A percentile compares a stretch with the other conserved stretches of the same genome.
Conservation (phyloP, 169 alveolate genomes). For the Plasmodium inui region DNA sequence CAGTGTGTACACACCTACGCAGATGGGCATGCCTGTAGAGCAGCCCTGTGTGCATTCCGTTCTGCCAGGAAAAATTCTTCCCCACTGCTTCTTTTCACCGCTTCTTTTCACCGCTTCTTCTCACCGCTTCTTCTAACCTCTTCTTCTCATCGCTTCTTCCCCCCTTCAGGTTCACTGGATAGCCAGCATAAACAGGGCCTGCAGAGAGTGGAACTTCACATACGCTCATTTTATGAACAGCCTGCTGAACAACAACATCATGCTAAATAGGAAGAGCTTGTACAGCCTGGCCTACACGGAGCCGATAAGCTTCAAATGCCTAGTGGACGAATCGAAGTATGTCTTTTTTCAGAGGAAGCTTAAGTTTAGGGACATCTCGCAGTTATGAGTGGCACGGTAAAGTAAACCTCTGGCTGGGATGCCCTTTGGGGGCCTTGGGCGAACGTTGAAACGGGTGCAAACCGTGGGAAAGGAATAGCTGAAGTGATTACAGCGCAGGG, state of each 20-base stretch:
- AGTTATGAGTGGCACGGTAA: not conserved
- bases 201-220: constrained; percentile 85
- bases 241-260: constrained; percentile 77
- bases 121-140: too few relatives aligned
- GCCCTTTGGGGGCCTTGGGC: not conserved
- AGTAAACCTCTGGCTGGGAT: not conserved
- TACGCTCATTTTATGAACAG: constrained; percentile 82
- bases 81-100: not conserved
- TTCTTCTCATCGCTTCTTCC: too few relatives aligned
- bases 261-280: constrained; percentile 82
- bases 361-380: constrained; percentile 78
- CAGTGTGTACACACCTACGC: not conserved
- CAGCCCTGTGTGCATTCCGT: not conserved
- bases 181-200: constrained; percentile 83
- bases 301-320: constrained; percentile 83
- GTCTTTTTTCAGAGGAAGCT: constrained; percentile 74
- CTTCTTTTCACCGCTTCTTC: not conserved
- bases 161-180: constrained; percentile 82
- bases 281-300: constrained; percentile 81
- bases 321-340: constrained; percentile 85
- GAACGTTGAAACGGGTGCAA: not conserved
- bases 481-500: not conserved
- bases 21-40: constrained; percentile 7
- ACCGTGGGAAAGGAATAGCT: not conserved
- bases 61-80: not conserved